These are phyloP conservation scores for Pelargonium hybrid DNA, from an alignment of 441 rosid species.

Conservation along the genomic window DNA sequence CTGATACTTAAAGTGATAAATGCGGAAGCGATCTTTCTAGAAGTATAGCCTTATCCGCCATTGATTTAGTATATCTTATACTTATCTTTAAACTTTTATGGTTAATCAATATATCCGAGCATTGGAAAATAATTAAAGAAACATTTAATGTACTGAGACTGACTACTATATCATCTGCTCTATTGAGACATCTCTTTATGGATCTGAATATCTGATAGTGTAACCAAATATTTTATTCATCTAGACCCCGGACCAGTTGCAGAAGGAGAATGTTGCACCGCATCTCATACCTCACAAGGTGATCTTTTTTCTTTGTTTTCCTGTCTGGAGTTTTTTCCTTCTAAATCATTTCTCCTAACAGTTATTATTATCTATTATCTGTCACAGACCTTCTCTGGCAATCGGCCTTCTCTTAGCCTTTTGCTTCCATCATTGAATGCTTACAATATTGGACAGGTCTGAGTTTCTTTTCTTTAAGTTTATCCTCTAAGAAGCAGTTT, in stretches of 20 bases:
- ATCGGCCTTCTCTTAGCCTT: conserved; percentile 86
- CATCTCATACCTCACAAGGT: conserved; percentile 94
- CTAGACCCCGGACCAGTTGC: conserved; percentile 78
- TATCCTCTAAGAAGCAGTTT: background rate
- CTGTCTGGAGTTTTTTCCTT: background rate
- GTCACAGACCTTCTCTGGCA: conserved; percentile 69
- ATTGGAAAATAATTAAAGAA: background rate
- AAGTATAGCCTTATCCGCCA: background rate
- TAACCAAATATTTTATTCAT: conserved; percentile 16
- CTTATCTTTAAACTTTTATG: background rate
- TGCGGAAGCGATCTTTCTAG: too few species aligned
- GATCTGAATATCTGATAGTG: conserved; percentile 9
- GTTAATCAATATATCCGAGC: background rate
- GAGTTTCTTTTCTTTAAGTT: conserved; percentile 11
- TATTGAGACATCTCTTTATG: conserved; percentile 6
- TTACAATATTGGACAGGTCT: conserved; percentile 79
- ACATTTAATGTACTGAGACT: background rate
- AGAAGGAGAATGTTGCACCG: conserved; percentile 54
- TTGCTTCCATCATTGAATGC: conserved; percentile 71
- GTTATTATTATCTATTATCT: conserved; percentile 1
- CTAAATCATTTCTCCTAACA: conserved; percentile 10
- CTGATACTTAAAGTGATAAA: background rate
- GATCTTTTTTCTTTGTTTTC: conserved; percentile 1
- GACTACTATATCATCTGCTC: background rate
- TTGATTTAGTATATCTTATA: background rate